Evolutionary conservation across 352 stramenopile species (phyloP).

Genomic region (Pythium biforme): DNA sequence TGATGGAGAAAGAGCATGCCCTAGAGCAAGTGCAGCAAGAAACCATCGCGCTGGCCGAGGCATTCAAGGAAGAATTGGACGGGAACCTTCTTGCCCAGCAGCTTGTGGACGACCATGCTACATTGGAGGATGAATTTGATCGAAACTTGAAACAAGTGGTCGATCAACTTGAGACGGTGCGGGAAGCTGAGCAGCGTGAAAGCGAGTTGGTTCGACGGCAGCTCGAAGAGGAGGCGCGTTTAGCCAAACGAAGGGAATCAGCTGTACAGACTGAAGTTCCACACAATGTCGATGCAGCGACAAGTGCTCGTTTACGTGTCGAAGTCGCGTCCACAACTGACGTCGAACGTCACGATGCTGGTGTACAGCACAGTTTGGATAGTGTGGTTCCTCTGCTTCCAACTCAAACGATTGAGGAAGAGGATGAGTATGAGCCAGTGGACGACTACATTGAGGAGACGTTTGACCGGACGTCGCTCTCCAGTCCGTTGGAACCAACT

Average conservation of each 20-base stretch:
- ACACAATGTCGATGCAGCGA: constrained; percentile 34
- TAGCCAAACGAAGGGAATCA: constrained; percentile 39
- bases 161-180: constrained; percentile 38
- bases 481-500: background rate
- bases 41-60: constrained; percentile 46
- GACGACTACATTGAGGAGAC: constrained; percentile 38
- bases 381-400: background rate
- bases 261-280: constrained; percentile 50
- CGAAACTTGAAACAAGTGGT: constrained; percentile 41
- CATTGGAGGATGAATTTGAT: constrained; percentile 53
- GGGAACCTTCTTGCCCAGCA: constrained; percentile 42
- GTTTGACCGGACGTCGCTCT: constrained; percentile 34
- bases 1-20: constrained; percentile 57
- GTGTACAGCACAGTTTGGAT: constrained; percentile 13
- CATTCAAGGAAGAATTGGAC: constrained; percentile 73
- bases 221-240: constrained; percentile 29
- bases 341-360: constrained; percentile 15
- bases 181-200: constrained; percentile 35
- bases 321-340: constrained; percentile 37
- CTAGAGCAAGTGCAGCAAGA: constrained; percentile 55
- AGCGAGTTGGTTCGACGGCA: background rate
- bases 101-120: constrained; percentile 45
- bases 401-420: background rate
- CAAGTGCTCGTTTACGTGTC: constrained; percentile 35
- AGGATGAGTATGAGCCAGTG: background rate